Conservation (phyloP, 768 basidiomycete genomes). For the Leccinum obscurum region DNA sequence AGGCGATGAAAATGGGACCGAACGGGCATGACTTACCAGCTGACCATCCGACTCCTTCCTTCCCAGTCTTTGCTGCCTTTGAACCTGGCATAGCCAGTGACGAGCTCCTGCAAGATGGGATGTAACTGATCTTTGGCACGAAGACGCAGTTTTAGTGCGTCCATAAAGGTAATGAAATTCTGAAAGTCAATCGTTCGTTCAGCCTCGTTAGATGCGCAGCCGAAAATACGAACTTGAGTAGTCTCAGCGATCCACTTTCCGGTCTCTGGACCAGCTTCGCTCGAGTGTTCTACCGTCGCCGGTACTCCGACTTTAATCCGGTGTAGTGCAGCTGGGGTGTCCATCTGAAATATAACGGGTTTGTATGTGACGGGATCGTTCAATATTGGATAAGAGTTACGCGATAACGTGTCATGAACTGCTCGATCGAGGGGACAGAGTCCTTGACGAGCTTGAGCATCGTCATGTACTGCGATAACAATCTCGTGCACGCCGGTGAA, state of each 20-base stretch:
- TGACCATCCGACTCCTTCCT: slow-evolving; percentile 85
- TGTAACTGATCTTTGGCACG: slow-evolving; percentile 98
- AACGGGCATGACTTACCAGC: slow-evolving; percentile 59
- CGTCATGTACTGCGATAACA: slow-evolving; percentile 97
- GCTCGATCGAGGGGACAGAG: slow-evolving; percentile 80
- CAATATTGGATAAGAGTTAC: slow-evolving; percentile 35
- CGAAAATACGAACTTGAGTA: slow-evolving; percentile 65
- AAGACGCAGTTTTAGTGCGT: slow-evolving; percentile 87
- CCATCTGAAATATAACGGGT: slow-evolving; percentile 59
- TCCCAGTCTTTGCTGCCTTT: slow-evolving; percentile 97
- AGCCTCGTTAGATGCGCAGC: neutral
- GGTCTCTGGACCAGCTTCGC: slow-evolving; percentile 88
- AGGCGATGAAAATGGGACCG: neutral
- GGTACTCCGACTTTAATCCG: slow-evolving; percentile 91
- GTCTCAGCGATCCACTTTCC: slow-evolving; percentile 98
- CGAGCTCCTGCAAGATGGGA: slow-evolving; percentile 90
- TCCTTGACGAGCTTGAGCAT: slow-evolving; percentile 95
- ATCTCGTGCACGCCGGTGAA: slow-evolving; percentile 89
- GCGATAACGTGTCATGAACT: slow-evolving; percentile 87
- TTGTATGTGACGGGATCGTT: neutral
- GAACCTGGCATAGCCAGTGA: slow-evolving; percentile 90
- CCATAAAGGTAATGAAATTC: slow-evolving; percentile 99
- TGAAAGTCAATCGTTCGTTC: slow-evolving; percentile 30
- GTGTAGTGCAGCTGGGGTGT: slow-evolving; percentile 89
- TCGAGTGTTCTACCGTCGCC: slow-evolving; percentile 94